These are phyloP conservation scores for Saccharomyces kudriavzevii DNA, from an alignment of 805 yeast genomes.

Conservation along the genomic window DNA sequence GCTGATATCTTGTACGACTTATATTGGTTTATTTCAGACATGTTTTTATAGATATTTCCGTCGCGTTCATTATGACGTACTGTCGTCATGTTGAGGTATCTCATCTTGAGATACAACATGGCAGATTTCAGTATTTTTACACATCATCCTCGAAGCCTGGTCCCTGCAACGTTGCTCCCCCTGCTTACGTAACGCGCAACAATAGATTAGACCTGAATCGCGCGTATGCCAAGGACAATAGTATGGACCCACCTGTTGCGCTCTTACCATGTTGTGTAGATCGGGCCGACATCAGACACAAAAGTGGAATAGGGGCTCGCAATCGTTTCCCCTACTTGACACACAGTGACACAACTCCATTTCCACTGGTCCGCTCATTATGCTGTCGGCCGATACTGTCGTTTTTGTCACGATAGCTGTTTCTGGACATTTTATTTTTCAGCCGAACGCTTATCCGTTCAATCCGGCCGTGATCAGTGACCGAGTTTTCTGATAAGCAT, in stretches of 20 bases:
- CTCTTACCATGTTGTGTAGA: background rate
- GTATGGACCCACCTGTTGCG: background rate
- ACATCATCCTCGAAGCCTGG: background rate
- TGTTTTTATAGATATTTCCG: too few species aligned
- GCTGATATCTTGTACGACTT: too few species aligned
- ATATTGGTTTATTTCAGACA: too few species aligned
- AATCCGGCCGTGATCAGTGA: background rate
- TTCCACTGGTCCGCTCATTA: background rate
- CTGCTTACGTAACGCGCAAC: background rate
- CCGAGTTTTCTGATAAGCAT: background rate
- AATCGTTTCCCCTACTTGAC: background rate
- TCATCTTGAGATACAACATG: too few species aligned
- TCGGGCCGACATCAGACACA: background rate
- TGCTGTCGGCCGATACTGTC: background rate
- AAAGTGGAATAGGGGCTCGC: background rate
- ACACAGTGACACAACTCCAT: background rate
- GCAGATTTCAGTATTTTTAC: too few species aligned
- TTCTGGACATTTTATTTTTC: background rate
- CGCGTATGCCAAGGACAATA: background rate
- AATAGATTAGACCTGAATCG: background rate
- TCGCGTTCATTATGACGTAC: too few species aligned
- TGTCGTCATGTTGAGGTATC: too few species aligned
- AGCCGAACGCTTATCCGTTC: background rate
- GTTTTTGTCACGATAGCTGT: background rate
- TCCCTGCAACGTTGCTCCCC: background rate